Base-by-base conservation (phyloP, 2,329 filamentous ascomycete genomes). In the Hypoxylon sp. region DNA sequence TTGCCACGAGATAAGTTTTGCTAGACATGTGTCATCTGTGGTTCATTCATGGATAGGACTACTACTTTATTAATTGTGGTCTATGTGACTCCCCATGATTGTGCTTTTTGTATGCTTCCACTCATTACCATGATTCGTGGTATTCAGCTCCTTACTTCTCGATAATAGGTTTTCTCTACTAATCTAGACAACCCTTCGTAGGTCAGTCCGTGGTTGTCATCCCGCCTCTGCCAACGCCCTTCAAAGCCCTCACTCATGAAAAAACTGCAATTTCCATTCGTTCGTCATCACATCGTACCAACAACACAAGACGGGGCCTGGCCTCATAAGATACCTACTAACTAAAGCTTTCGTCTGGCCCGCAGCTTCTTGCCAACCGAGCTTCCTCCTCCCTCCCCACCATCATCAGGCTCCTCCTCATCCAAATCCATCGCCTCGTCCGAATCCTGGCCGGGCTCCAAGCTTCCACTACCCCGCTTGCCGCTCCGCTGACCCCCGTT, bases 351-450 rank as follows among this genome's bases (percentile, higher is more conserved):
- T 62, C 86, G 81, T 67, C 82, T 85, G 1, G 82, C 80, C 45
- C 85, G 80, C 75, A 84, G 80, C 76, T 85, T 87, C 80, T 82
- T 84, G 67, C 77, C 78, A 74, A 79, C 80, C 78, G 36, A 78
- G 13, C 63, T 58, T 0, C 50, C 74, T 70, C 79, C 79, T 76
- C 46, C 81, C 48, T 85, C 83, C 52, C 83, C 83, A 0, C 83
- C 83, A 0, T 81, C 80, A 4, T 84, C 81, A 4, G 83, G 83
- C 10, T 85, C 83, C 50, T 82, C 80, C 32, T 81, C 79, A 65
- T 90, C 87, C 28, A 89, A 73, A 55, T 89, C 87, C 83, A 88
- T 87, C 46, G 80, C 83, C 68, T 85, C 84, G 30, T 84, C 83
- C 3, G 82, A 81, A 1, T 80, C 78, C 21, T 80, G 75, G 55